phyloP scores from a whole-genome alignment of 495 filamentous ascomycete species.

The Penicillium samsonianum region DNA sequence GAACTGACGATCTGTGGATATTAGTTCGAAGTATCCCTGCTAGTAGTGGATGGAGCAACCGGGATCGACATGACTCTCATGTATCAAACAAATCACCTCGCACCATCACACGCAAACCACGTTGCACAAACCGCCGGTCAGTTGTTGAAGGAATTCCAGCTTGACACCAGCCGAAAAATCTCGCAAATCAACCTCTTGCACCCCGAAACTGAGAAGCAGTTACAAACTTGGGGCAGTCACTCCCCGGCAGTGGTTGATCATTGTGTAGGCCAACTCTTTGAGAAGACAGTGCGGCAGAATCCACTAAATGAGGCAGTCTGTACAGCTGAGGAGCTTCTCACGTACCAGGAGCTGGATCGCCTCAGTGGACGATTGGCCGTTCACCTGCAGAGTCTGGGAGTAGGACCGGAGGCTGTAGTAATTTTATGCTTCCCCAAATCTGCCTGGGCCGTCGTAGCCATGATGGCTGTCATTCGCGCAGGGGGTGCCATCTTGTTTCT shows the following conservation, averaged over 20 bases:
- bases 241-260: not conserved
- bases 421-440: conserved; percentile 44
- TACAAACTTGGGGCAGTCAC: not conserved
- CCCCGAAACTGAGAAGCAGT: not conserved
- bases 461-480: conserved; percentile 48
- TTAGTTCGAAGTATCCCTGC: not conserved
- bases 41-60: not conserved
- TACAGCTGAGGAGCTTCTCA: not conserved
- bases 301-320: not conserved
- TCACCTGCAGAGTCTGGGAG: conserved; percentile 18
- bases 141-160: not conserved
- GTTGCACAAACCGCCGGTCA: not conserved
- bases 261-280: not conserved
- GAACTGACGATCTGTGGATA: not conserved
- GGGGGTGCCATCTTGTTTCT: conserved; percentile 50
- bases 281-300: not conserved
- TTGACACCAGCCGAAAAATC: not conserved
- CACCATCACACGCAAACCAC: not conserved
- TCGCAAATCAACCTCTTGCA: not conserved
- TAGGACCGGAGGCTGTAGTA: conserved; percentile 22
- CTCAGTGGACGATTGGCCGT: conserved; percentile 26
- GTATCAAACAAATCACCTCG: not conserved
- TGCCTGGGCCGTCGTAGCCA: conserved; percentile 38
- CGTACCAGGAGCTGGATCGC: not conserved
- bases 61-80: not conserved